phyloP scores from a whole-genome alignment of 2,329 filamentous ascomycete species.

The Phoma sp. region DNA sequence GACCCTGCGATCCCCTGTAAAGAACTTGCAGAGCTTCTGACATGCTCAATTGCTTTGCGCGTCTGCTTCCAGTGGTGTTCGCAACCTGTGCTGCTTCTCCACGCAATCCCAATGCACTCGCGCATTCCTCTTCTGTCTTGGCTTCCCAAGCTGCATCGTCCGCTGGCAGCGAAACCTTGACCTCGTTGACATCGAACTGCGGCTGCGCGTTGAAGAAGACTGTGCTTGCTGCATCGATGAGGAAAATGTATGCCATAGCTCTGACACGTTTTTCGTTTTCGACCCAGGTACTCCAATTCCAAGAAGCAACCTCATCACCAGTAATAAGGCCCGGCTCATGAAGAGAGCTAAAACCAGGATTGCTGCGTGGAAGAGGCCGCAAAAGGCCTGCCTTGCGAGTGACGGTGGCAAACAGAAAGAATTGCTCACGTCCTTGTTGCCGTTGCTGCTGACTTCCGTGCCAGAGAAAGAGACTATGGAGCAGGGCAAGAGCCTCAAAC shows the following conservation, averaged over 20 bases:
- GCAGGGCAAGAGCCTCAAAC: conserved; percentile 69
- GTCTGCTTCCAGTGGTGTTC: conserved; percentile 68
- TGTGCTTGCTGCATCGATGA: conserved; percentile 68
- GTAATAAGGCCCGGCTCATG: conserved; percentile 60
- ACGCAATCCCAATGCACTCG: conserved; percentile 67
- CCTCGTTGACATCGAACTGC: conserved; percentile 67
- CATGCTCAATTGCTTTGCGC: conserved; percentile 69
- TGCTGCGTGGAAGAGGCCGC: conserved; percentile 56
- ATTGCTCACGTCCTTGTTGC: conserved; percentile 65
- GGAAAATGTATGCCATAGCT: conserved; percentile 68
- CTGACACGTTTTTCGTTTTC: conserved; percentile 73
- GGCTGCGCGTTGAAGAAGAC: conserved; percentile 74
- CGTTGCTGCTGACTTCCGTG: conserved; percentile 72
- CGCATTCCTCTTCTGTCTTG: conserved; percentile 63
- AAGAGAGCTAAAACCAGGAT: conserved; percentile 62
- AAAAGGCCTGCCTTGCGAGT: conserved; percentile 64
- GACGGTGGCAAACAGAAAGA: conserved; percentile 63
- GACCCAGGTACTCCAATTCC: conserved; percentile 71
- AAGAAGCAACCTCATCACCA: conserved; percentile 57
- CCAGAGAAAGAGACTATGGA: conserved; percentile 70
- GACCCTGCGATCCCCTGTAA: conserved; percentile 62
- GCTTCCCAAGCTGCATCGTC: conserved; percentile 80
- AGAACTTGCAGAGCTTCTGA: conserved; percentile 66
- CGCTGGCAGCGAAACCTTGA: conserved; percentile 70
- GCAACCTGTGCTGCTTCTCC: conserved; percentile 62